phyloP scores from a whole-genome alignment of 345 rosid species.

The Citrus cavaleriei region DNA sequence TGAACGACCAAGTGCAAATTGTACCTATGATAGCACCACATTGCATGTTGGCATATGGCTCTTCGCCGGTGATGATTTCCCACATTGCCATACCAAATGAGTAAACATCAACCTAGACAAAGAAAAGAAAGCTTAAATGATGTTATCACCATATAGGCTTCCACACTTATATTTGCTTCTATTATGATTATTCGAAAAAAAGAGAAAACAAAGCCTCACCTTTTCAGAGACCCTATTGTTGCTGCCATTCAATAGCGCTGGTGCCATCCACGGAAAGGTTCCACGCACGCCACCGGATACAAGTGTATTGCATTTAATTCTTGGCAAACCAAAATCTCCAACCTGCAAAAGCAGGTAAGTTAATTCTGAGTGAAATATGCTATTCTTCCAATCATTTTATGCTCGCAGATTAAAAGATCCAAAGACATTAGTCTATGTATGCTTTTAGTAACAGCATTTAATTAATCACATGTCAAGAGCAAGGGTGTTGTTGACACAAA shows the following conservation, averaged over 20 bases:
- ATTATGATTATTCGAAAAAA: background rate
- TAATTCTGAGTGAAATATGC: background rate
- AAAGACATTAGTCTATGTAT: background rate
- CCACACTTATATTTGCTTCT: background rate
- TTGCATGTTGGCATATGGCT: slow-evolving; percentile 88
- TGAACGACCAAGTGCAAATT: background rate
- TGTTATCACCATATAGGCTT: background rate
- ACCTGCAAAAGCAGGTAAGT: slow-evolving; percentile 42
- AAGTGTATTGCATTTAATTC: slow-evolving; percentile 78
- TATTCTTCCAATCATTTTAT: background rate
- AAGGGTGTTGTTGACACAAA: background rate
- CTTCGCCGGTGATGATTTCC: slow-evolving; percentile 84
- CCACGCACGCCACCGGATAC: slow-evolving; percentile 94
- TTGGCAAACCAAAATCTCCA: slow-evolving; percentile 93
- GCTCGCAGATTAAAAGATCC: background rate
- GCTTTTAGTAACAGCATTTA: background rate
- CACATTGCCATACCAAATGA: slow-evolving; percentile 86
- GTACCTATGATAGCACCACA: slow-evolving; percentile 94
- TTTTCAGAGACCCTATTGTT: slow-evolving; percentile 71
- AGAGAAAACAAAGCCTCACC: slow-evolving; percentile 35
- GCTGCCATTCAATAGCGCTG: slow-evolving; percentile 73
- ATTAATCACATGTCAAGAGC: background rate
- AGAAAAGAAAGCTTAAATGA: background rate
- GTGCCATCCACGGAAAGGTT: slow-evolving; percentile 99
- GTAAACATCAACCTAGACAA: slow-evolving; percentile 88